Percentiles rank a stretch among this genome's conserved stretches.
These are phyloP conservation scores for Penicillium sp. DNA, from an alignment of 2,329 filamentous ascomycete species.

Conservation along the genomic window DNA sequence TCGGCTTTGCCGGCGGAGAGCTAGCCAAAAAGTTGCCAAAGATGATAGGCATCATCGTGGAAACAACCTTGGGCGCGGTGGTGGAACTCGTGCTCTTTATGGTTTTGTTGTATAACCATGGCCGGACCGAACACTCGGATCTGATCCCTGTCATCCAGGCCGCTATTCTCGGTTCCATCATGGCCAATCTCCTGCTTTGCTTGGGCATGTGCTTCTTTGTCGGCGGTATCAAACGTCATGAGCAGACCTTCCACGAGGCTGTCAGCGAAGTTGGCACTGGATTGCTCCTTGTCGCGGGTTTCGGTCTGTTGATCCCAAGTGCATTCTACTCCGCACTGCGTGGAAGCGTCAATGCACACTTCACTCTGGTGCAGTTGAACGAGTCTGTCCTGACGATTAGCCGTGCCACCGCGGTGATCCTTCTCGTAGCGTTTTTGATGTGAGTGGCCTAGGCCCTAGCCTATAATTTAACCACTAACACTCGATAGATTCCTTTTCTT, in stretches of 20 bases:
- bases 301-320: conserved; percentile 38
- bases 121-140: conserved; percentile 29
- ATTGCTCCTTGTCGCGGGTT: conserved; percentile 66
- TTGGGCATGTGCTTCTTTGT: conserved; percentile 71
- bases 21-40: conserved; percentile 66
- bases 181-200: conserved; percentile 73
- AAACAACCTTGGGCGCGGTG: conserved; percentile 57
- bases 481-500: conserved; percentile 51
- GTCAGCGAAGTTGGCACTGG: conserved; percentile 72
- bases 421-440: conserved; percentile 59
- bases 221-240: conserved; percentile 59
- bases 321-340: conserved; percentile 41
- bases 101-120: conserved; percentile 55
- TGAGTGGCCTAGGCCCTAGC: conserved; percentile 31
- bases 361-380: conserved; percentile 38
- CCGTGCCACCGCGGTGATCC: conserved; percentile 60
- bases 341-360: conserved; percentile 33
- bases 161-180: conserved; percentile 71
- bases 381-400: conserved; percentile 57
- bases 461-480: conserved; percentile 4
- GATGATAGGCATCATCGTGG: conserved; percentile 47
- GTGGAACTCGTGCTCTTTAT: conserved; percentile 80
- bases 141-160: conserved; percentile 64
- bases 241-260: conserved; percentile 62
- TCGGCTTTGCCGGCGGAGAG: conserved; percentile 66